phyloP scores from a whole-genome alignment of 2,329 filamentous ascomycete species.

The Emergomyces orientalis region DNA sequence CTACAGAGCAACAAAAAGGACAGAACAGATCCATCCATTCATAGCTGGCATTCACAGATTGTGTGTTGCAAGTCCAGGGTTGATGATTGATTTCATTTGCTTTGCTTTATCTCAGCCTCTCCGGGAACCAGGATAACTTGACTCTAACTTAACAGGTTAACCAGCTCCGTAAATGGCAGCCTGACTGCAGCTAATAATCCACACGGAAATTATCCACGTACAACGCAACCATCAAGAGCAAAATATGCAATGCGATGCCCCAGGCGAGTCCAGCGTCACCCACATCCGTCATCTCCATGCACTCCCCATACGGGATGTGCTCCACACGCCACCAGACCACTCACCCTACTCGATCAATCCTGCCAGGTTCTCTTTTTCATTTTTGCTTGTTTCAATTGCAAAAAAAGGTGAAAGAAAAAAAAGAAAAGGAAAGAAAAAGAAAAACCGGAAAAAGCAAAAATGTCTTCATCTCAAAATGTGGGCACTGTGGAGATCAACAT shows the following conservation, averaged over 20 bases:
- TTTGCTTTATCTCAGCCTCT: background rate
- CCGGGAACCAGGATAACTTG: background rate
- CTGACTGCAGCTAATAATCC: too few species aligned
- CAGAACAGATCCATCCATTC: background rate
- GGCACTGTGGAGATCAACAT: background rate
- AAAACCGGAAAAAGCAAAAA: background rate
- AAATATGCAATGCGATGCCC: background rate
- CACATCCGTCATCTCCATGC: background rate
- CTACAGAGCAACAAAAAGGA: background rate
- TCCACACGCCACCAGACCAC: background rate
- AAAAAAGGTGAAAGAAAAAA: background rate
- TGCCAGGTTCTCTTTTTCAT: background rate
- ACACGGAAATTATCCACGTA: background rate
- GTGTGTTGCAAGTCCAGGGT: background rate
- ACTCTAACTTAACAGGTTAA: too few species aligned
- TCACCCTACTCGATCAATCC: background rate
- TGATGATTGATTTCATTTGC: background rate
- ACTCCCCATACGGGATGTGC: background rate
- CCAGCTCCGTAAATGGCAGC: too few species aligned
- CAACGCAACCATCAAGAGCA: background rate
- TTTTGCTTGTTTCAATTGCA: background rate
- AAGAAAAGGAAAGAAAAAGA: background rate
- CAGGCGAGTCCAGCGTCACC: background rate
- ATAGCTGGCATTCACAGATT: background rate
- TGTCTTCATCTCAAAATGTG: background rate